Conservation (phyloP, 306 rosid species). For the Lathyrus oleraceus region DNA sequence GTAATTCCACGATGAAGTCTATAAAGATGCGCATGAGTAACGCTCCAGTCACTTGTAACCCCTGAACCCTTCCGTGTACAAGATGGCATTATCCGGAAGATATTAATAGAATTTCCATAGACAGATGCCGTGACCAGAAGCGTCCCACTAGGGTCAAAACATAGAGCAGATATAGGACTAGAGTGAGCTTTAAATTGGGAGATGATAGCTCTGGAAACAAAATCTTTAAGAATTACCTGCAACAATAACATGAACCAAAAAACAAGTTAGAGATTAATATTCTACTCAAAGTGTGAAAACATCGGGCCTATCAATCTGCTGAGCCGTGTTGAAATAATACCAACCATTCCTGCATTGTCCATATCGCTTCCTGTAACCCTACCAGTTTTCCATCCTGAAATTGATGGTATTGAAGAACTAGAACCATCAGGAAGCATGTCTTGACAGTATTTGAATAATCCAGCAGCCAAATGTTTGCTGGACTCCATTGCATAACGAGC, state of each 20-base stretch:
- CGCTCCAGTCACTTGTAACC: slow-evolving; percentile 56
- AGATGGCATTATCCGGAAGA: slow-evolving; percentile 85
- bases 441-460: slow-evolving; percentile 72
- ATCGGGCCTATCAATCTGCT: slow-evolving; percentile 14
- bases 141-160: slow-evolving; percentile 91
- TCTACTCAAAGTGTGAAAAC: slow-evolving; percentile 9
- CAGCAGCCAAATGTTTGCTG: slow-evolving; percentile 80
- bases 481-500: slow-evolving; percentile 93
- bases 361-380: slow-evolving; percentile 62
- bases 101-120: slow-evolving; percentile 79
- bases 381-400: slow-evolving; percentile 69
- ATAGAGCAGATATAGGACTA: slow-evolving; percentile 86
- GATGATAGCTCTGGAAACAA: slow-evolving; percentile 64
- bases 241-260: slow-evolving; percentile 44
- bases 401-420: slow-evolving; percentile 64
- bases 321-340: slow-evolving; percentile 41
- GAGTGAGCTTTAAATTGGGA: slow-evolving; percentile 89
- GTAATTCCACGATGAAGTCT: slow-evolving; percentile 90
- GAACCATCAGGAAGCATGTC: slow-evolving; percentile 81
- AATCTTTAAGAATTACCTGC: slow-evolving; percentile 84
- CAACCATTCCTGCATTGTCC: slow-evolving; percentile 84
- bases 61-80: slow-evolving; percentile 58
- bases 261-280: slow-evolving; percentile 35
- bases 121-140: slow-evolving; percentile 89
- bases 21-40: slow-evolving; percentile 87